Conservation (phyloP, 1,139 yeast species). For the Sugiyamaella castrensis region DNA sequence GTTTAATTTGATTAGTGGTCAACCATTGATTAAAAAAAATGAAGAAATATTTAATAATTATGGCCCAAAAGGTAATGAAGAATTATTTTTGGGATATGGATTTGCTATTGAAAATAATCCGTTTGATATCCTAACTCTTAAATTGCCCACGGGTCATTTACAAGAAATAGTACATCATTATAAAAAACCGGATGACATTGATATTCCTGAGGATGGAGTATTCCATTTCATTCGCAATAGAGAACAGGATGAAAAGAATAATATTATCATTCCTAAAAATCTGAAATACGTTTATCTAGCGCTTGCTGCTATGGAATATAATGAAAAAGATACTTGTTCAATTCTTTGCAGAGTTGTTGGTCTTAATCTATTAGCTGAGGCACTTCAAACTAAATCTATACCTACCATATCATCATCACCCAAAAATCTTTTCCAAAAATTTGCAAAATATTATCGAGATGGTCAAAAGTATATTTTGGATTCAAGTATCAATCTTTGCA, state of each 20-base stretch:
- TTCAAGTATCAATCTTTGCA: slow-evolving; percentile 14
- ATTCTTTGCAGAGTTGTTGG: slow-evolving; percentile 8
- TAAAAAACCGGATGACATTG: slow-evolving; percentile 3
- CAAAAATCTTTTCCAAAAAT: slow-evolving; percentile 15
- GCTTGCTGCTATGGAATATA: slow-evolving; percentile 11
- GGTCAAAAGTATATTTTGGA: slow-evolving; percentile 21
- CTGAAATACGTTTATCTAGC: slow-evolving; percentile 20
- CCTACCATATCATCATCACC: slow-evolving; percentile 8
- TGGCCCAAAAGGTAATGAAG: slow-evolving; percentile 85
- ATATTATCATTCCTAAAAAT: slow-evolving; percentile 18
- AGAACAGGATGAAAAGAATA: neutral
- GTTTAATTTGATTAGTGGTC: slow-evolving; percentile 33
- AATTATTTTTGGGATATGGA: slow-evolving; percentile 58
- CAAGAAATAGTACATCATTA: slow-evolving; percentile 2
- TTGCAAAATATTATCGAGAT: slow-evolving; percentile 19
- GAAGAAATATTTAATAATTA: slow-evolving; percentile 70
- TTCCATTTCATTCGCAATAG: slow-evolving; percentile 25
- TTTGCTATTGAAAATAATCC: slow-evolving; percentile 61
- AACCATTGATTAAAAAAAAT: slow-evolving; percentile 35
- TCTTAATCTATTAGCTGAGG: slow-evolving; percentile 10
- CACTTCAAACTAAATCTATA: slow-evolving; percentile 1
- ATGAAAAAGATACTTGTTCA: slow-evolving; percentile 5
- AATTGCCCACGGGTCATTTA: slow-evolving; percentile 21
- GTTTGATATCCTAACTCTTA: slow-evolving; percentile 61
- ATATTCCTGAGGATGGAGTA: slow-evolving; percentile 19